A percentile compares a stretch with the other conserved stretches of the same genome.
Evolutionary conservation across 208 protist genomes (phyloP).

Genomic region (Trichomonas vaginalis): DNA sequence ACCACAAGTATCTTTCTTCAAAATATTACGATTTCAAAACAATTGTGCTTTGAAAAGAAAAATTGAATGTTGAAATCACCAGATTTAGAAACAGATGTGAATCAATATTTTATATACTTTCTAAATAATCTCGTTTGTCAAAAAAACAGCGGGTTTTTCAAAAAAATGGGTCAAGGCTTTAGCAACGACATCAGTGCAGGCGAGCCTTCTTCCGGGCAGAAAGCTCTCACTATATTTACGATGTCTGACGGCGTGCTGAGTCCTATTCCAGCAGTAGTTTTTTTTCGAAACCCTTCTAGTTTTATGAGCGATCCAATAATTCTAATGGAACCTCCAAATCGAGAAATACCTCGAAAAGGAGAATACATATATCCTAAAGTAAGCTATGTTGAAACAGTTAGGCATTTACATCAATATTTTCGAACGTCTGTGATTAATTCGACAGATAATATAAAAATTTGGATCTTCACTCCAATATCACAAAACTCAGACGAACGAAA

Average conservation of each 20-base stretch:
- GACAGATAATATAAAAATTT: neutral
- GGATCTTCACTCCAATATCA: neutral
- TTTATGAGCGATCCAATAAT: neutral
- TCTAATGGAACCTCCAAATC: neutral
- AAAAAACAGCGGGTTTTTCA: no score
- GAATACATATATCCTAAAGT: neutral
- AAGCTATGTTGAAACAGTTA: neutral
- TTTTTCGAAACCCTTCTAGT: neutral
- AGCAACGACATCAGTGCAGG: neutral
- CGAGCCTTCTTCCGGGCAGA: neutral
- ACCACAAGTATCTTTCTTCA: no score
- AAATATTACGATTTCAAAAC: no score
- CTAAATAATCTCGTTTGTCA: no score
- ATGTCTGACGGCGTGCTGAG: neutral
- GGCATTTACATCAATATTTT: neutral
- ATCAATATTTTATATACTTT: no score
- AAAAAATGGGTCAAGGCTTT: neutral
- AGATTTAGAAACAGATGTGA: no score
- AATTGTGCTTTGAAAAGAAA: no score
- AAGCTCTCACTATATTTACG: neutral
- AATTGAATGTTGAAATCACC: no score
- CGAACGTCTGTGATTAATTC: neutral
- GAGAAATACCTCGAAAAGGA: neutral
- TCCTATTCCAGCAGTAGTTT: neutral
- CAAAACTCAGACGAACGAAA: neutral